Evolutionary conservation across 139 green algal genomes (phyloP), one percentile per base, ranked within the genome.

Genomic region (Chlamydomonas urium): DNA sequence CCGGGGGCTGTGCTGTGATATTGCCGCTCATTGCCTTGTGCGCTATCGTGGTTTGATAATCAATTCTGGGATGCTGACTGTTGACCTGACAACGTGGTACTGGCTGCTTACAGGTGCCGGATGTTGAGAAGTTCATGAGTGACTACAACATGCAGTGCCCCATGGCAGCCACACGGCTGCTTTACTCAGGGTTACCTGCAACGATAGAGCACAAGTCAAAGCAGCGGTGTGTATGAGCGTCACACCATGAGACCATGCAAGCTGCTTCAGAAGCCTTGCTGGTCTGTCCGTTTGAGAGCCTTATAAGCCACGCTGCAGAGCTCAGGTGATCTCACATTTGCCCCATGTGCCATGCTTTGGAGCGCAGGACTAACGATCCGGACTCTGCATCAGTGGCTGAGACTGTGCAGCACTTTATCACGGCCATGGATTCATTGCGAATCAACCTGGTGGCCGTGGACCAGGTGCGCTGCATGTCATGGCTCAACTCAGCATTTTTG

Each of bases 71-170:
- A n/a, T 17, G 14, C 42, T n/a, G 42, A 17, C 42, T 53, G 42
- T 53, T n/a, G 42, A 47, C 32, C 58, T n/a, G n/a, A n/a, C n/a
- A n/a, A n/a, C n/a, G n/a, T n/a, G n/a, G n/a, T n/a, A n/a, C n/a
- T n/a, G n/a, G n/a, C n/a, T n/a, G n/a, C n/a, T n/a, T n/a, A n/a
- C 80, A 93, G 89, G 89, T 97, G 26, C 92, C 91, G 10, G 90
- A 95, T 75, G 85, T 97, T 26, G 81, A 96, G 80, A 57, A 75
- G 3, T 98, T 98, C 79, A 93, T 96, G 83, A 47, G 66, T 2
- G 78, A 91, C 17, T 93, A 97, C 85, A 94, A 94, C 81, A 94
- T 98, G 93, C 90, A 97, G 73, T 98, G 93, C 77, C 93, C 93
- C 17, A 90, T 94, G 84, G 93, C 93, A 1, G 72, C 85, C 23